Evolutionary conservation across 257 asterid species (phyloP).

Genomic region (Capsicum baccatum): DNA sequence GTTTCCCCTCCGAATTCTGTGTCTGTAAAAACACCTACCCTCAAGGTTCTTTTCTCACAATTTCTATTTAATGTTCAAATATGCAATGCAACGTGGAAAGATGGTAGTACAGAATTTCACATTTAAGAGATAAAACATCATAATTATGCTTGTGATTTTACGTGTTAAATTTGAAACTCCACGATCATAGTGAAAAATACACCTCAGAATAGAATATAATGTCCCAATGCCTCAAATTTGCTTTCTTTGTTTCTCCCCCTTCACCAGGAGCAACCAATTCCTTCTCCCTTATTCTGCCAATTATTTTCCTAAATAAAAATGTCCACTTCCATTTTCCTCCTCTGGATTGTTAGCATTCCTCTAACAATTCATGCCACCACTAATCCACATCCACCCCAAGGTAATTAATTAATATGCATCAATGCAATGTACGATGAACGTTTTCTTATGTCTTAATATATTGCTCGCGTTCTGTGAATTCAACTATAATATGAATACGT

Average conservation of each 20-base stretch:
- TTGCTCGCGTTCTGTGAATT: not conserved
- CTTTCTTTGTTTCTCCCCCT: conserved; percentile 28
- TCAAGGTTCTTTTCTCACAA: too few species aligned
- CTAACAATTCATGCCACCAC: conserved; percentile 56
- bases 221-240: conserved; percentile 32
- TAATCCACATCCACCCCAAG: conserved; percentile 37
- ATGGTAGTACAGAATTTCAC: too few species aligned
- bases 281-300: conserved; percentile 34
- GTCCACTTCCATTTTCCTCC: conserved; percentile 81
- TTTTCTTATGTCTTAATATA: not conserved
- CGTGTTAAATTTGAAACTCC: too few species aligned
- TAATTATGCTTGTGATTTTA: too few species aligned
- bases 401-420: not conserved
- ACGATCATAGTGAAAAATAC: too few species aligned
- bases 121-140: too few species aligned
- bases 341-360: conserved; percentile 76
- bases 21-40: not conserved
- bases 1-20: not conserved
- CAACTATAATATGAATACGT: not conserved
- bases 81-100: too few species aligned
- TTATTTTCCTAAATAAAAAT: conserved; percentile 44
- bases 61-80: too few species aligned
- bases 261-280: conserved; percentile 27
- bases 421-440: not conserved
- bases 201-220: not conserved